Evolutionary conservation across 305 asterid species (phyloP), one percentile per base, ranked within the genome.

Genomic region (Plantago lanceolata): DNA sequence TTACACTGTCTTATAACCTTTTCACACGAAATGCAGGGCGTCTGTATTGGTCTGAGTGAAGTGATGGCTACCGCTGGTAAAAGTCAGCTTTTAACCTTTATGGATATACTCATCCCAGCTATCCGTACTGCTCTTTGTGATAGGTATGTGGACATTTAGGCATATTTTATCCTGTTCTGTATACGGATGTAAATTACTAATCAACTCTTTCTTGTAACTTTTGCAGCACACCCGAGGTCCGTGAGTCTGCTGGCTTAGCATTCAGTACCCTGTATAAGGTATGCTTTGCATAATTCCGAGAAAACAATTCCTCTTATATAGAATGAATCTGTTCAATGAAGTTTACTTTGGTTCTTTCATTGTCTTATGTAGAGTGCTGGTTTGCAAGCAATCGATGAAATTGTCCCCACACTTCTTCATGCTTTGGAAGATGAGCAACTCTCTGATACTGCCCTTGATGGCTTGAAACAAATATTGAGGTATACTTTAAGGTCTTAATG

Each of bases 251-350:
- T 24, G 99, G 95, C 63, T 71, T 77, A 70, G 99, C 99, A 57
- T 94, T 94, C 79, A 88, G 96, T 78, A 94, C 99, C 69, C 89
- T 94, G 51, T 94, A 94, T 82, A 94, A 88, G 97, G 99, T 90
- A 78, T 70, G 74, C 61, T 54, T 71, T 66, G 54, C n/a, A 68
- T 37, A 29, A 61, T 68, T 54, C 74, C 2, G 68, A 16, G 43
- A 48, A 31, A 57, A 21, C 47, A 48, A 60, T 61, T 45, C 26
- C 19, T 65, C 49, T 64, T 48, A 61, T 52, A 62, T 69, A 63
- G 50, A 47, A 57, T 71, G 60, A 35, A n/a, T 69, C 40, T 31
- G 59, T 20, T 59, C 29, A 13, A 60, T 59, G 53, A 50, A 67
- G 57, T 62, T 53, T 54, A 13, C 28, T 44, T 61, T 16, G n/a